These are phyloP conservation scores for Astrocystis sublimbata DNA, from an alignment of 495 filamentous ascomycete species.

Conservation along the genomic window DNA sequence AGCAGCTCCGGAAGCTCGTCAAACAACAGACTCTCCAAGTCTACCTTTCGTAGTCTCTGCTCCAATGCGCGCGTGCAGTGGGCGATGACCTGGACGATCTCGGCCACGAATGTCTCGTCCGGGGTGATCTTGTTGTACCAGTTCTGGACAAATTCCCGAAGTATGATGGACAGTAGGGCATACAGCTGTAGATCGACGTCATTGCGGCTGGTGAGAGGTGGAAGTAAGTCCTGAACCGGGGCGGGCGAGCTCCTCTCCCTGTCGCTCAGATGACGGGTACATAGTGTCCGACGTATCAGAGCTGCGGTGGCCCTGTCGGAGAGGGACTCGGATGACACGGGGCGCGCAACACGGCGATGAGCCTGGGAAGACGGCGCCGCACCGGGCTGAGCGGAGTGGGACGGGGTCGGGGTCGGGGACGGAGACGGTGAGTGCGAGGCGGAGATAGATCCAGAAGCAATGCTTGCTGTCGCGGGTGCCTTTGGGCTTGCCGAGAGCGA, in stretches of 20 bases:
- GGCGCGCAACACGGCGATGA: constrained; percentile 33
- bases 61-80: constrained; percentile 87
- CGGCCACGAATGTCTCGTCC: constrained; percentile 81
- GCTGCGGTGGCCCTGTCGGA: constrained; percentile 53
- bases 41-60: constrained; percentile 75
- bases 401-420: constrained; percentile 28
- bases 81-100: constrained; percentile 84
- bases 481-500: constrained; percentile 15
- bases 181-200: constrained; percentile 91
- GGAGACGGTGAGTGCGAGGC: not conserved
- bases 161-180: constrained; percentile 82
- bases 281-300: constrained; percentile 54
- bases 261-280: constrained; percentile 48
- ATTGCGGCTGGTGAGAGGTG: constrained; percentile 89
- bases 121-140: constrained; percentile 94
- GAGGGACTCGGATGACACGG: constrained; percentile 41
- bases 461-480: constrained; percentile 12
- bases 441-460: not conserved
- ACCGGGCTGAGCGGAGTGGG: constrained; percentile 29
- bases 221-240: constrained; percentile 74
- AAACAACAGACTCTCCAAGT: constrained; percentile 77
- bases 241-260: constrained; percentile 42
- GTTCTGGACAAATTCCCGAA: constrained; percentile 82
- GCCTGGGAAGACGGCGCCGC: constrained; percentile 20
- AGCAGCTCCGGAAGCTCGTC: constrained; percentile 87